Base-by-base conservation (phyloP, 1,139 yeast species). In the Yamadazyma membranifaciens region DNA sequence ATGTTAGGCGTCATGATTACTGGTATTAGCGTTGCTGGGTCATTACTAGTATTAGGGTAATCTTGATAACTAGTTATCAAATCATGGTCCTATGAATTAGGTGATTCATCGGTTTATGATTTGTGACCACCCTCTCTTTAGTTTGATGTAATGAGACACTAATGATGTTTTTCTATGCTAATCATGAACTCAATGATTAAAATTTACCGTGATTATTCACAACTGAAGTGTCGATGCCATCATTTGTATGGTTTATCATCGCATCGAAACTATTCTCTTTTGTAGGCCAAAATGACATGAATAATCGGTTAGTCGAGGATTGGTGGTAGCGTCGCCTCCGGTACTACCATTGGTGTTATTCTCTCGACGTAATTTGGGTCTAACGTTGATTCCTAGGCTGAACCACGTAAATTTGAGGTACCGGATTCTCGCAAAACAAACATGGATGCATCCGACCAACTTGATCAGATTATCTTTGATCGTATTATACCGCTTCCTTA, bases 111-210 rank as follows among this genome's bases (percentile, higher is more conserved):
- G 11, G 17, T 30, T 30, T 14, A 22, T 36, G 38, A 30, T 17
- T 12, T 17, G 17, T 11, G 10, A 28, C 12, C 15, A 7, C 24
- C 5, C 6, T 27, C 37, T 26, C 12, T 15, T 20, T 20, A 20
- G 24, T 20, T 20, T 7, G 7, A 20, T 20, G 24, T 5, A 7
- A 20, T 27, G 25, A 17, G 26, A 6, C 35, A 72, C 75, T 70
- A 53, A 56, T 71, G 76, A 70, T 71, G 75, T 58, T 65, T 6
- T 24, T 67, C 73, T 74, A 70, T 71, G 76, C 77, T 70, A 71
- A 70, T 69, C 75, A 70, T 71, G 76, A 69, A 55, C 42, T 60
- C 64, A 45, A 32, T 70, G 76, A 69, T 70, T 70, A 69, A 56
- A 67, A 55, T 61, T 48, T 60, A 53, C 42, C 43, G 50, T 47